Conservation (phyloP, 2,329 filamentous ascomycete species). For the Lasiodiplodia hormozganensis region DNA sequence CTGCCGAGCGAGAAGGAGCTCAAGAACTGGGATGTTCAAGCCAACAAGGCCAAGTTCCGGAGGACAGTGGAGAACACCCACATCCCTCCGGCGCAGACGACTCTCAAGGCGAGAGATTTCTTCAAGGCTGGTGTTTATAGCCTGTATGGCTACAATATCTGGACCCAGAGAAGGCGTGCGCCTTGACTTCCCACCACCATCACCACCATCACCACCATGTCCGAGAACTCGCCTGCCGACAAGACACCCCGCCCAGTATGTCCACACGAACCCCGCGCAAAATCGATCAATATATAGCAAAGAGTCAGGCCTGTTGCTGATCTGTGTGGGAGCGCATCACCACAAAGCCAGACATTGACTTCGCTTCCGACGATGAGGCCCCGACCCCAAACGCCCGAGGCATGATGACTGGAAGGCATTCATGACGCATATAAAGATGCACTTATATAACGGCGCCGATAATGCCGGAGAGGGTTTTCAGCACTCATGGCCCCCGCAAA, state of each 20-base stretch:
- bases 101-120: neutral
- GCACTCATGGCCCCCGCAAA: neutral
- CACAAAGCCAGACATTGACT: conserved; percentile 58
- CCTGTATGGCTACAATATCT: conserved; percentile 1
- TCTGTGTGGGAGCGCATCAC: conserved; percentile 32
- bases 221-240: conserved; percentile 29
- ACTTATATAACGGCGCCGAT: no score
- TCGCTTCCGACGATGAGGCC: conserved; percentile 57
- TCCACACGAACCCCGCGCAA: conserved; percentile 23
- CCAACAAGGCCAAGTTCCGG: neutral
- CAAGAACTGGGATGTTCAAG: neutral
- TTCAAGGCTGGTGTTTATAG: neutral
- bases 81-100: no score
- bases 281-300: conserved; percentile 35
- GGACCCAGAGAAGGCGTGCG: neutral
- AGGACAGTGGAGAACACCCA: neutral
- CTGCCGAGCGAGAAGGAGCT: neutral
- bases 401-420: conserved; percentile 13
- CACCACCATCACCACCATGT: conserved; percentile 16
- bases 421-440: neutral
- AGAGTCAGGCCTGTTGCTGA: conserved; percentile 27
- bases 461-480: neutral
- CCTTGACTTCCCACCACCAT: no score
- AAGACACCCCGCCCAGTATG: conserved; percentile 30
- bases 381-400: conserved; percentile 36